Evolutionary conservation across 208 protist genomes (phyloP).

Genomic region (Willaertia magna): DNA sequence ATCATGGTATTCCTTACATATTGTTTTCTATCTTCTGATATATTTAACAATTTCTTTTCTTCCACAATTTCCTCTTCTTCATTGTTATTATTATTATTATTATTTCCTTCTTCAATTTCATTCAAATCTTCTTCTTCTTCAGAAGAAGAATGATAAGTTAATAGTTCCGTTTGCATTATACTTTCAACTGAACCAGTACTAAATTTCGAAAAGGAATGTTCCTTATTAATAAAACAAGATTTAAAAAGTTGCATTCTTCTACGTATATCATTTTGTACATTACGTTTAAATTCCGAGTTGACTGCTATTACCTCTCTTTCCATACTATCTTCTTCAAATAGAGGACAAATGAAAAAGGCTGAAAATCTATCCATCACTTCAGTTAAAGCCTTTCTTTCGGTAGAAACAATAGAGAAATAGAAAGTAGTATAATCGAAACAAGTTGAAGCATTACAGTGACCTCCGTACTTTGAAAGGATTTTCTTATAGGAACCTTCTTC

Average conservation of each 20-base stretch:
- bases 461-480: conserved; percentile 51
- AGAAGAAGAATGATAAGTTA: too few relatives aligned
- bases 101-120: too few relatives aligned
- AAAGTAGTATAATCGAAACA: conserved; percentile 55
- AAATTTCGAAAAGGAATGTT: conserved; percentile 61
- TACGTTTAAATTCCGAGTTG: conserved; percentile 77
- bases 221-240: not conserved
- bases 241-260: conserved; percentile 53
- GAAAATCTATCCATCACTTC: conserved; percentile 70
- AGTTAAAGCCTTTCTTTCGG: conserved; percentile 45
- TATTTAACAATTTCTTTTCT: too few relatives aligned
- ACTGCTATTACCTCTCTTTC: conserved; percentile 74
- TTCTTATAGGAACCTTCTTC: conserved; percentile 63
- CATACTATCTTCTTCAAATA: conserved; percentile 50
- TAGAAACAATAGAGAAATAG: conserved; percentile 57
- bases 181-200: conserved; percentile 65
- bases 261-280: conserved; percentile 61
- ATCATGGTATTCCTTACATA: too few relatives aligned
- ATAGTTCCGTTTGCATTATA: too few relatives aligned
- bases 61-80: too few relatives aligned
- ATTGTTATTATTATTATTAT: too few relatives aligned
- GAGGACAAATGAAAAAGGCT: conserved; percentile 70
- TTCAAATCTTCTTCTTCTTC: too few relatives aligned
- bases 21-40: too few relatives aligned
- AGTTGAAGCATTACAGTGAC: conserved; percentile 67